These are phyloP conservation scores for Fennellomyces sp. DNA, from an alignment of 371 early-diverging fungal genomes.

Conservation along the genomic window DNA sequence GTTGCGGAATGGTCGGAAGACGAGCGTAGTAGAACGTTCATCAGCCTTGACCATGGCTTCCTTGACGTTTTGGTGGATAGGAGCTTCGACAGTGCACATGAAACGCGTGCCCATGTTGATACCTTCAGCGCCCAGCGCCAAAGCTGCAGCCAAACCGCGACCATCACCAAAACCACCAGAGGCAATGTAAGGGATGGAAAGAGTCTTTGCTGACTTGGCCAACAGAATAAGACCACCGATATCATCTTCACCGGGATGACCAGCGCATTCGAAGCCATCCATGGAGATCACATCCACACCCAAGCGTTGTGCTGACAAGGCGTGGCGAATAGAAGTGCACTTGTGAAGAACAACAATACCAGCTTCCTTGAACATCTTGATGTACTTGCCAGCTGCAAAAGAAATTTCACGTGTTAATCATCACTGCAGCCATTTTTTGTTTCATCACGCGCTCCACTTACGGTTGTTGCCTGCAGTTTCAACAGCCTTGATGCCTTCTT, in stretches of 20 bases:
- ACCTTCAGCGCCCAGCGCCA: constrained; percentile 74
- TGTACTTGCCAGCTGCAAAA: constrained; percentile 61
- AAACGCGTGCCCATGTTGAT: constrained; percentile 86
- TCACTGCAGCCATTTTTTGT: not conserved
- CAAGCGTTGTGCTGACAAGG: constrained; percentile 63
- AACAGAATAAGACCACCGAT: constrained; percentile 74
- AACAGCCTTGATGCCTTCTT: constrained; percentile 81
- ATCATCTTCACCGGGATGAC: constrained; percentile 87
- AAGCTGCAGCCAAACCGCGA: constrained; percentile 70
- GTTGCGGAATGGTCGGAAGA: constrained; percentile 82
- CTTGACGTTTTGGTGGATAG: constrained; percentile 77
- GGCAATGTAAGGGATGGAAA: constrained; percentile 73
- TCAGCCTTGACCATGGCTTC: constrained; percentile 71
- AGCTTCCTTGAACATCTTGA: constrained; percentile 78
- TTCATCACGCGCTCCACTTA: constrained; percentile 43
- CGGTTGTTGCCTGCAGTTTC: constrained; percentile 73
- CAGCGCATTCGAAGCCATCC: constrained; percentile 85
- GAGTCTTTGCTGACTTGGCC: constrained; percentile 67
- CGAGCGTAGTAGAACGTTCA: constrained; percentile 68
- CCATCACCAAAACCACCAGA: constrained; percentile 83
- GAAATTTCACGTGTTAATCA: not conserved
- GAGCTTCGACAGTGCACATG: constrained; percentile 78
- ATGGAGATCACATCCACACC: constrained; percentile 73
- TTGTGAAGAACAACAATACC: constrained; percentile 78
- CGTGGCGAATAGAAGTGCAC: constrained; percentile 79